Percentiles rank a stretch among this genome's conserved stretches.
phyloP scores from a whole-genome alignment of 2,329 filamentous ascomycete species.

The Ilyonectria mors-panacis region DNA sequence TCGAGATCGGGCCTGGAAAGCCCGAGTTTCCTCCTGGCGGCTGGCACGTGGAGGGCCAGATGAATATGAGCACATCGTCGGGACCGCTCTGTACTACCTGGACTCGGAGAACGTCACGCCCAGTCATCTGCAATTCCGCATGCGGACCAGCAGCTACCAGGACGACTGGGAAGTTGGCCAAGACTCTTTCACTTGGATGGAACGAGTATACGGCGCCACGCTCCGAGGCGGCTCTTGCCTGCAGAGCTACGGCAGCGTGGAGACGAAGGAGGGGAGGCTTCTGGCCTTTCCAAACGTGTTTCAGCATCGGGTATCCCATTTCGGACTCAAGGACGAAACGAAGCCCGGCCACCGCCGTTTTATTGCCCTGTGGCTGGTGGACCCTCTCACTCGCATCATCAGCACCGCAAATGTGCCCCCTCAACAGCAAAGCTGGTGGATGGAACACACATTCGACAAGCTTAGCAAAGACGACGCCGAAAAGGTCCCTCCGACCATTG shows the following conservation, averaged over 20 bases:
- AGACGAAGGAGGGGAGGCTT: constrained; percentile 36
- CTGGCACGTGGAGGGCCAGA: constrained; percentile 47
- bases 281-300: constrained; percentile 42
- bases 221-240: constrained; percentile 5
- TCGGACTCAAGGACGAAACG: constrained; percentile 61
- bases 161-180: constrained; percentile 10
- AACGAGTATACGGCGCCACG: neutral
- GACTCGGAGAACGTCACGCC: constrained; percentile 43
- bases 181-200: constrained; percentile 11
- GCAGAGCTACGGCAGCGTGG: constrained; percentile 38
- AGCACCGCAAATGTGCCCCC: constrained; percentile 54
- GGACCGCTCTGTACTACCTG: constrained; percentile 47
- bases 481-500: constrained; percentile 13
- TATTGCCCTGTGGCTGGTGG: constrained; percentile 68
- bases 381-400: constrained; percentile 59
- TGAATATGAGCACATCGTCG: constrained; percentile 50
- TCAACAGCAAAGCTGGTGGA: constrained; percentile 52
- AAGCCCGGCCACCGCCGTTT: constrained; percentile 67
- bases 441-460: constrained; percentile 28
- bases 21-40: constrained; percentile 43
- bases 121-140: constrained; percentile 39
- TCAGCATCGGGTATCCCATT: constrained; percentile 50
- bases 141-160: constrained; percentile 19
- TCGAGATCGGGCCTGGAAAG: constrained; percentile 17
- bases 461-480: neutral